Conservation (phyloP, 2,329 filamentous ascomycete genomes). For the Nigrospora sphaerica region DNA sequence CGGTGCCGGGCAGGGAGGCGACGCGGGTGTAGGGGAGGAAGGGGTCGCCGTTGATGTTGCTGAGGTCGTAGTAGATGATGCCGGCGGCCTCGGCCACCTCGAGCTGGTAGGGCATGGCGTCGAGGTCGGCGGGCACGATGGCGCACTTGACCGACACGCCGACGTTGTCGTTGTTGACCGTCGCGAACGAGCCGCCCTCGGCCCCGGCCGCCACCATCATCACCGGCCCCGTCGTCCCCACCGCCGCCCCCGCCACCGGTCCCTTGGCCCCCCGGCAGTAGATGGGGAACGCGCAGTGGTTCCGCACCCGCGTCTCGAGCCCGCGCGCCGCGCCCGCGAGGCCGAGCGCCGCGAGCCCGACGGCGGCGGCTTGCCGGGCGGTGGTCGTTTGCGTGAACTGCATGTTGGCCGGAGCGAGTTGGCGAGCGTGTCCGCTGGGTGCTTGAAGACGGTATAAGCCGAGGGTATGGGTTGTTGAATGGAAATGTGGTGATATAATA, state of each 20-base stretch:
- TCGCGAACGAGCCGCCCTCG: not conserved
- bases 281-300: constrained; percentile 1
- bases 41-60: constrained; percentile 12
- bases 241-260: not conserved
- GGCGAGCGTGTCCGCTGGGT: too few species aligned
- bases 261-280: not conserved
- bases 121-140: not conserved
- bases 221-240: not conserved
- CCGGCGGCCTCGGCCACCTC: constrained; percentile 11
- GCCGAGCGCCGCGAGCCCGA: not conserved
- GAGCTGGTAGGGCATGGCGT: constrained; percentile 10
- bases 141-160: constrained; percentile 15
- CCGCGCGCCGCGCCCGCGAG: not conserved
- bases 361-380: not conserved
- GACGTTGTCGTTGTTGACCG: constrained; percentile 10
- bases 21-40: constrained; percentile 10
- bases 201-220: not conserved
- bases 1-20: constrained; percentile 10
- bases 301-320: not conserved
- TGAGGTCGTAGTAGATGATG: constrained; percentile 13
- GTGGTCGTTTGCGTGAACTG: not conserved
- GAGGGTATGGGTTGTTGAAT: too few species aligned
- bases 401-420: not conserved
- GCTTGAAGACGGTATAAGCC: too few species aligned
- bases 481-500: too few species aligned